Conservation (phyloP, 257 asterid species). For the Scutellaria galericulata region DNA sequence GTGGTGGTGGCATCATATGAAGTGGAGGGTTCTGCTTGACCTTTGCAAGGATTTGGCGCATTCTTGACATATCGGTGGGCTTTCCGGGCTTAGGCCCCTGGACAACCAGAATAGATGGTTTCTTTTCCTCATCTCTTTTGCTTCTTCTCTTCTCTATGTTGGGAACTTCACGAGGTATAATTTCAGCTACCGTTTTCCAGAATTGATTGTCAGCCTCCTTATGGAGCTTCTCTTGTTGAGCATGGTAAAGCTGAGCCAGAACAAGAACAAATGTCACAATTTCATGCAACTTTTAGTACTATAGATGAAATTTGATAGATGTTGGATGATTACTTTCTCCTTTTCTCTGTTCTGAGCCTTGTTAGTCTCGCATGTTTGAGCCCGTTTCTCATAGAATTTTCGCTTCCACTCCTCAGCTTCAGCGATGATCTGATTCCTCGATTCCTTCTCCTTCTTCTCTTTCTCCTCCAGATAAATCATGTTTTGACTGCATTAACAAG, state of each 20-base stretch:
- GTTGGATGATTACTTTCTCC: constrained; percentile 61
- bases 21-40: constrained; percentile 86
- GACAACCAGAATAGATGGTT: constrained; percentile 67
- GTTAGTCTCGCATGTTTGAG: constrained; percentile 61
- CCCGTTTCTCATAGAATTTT: constrained; percentile 74
- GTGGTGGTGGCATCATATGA: constrained; percentile 85
- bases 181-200: constrained; percentile 90
- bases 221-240: constrained; percentile 89
- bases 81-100: constrained; percentile 98
- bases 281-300: not conserved
- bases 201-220: constrained; percentile 85
- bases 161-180: constrained; percentile 86
- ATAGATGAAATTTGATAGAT: not conserved
- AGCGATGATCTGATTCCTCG: constrained; percentile 72
- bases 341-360: constrained; percentile 80
- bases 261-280: not conserved
- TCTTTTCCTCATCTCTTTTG: constrained; percentile 70
- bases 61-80: constrained; percentile 85
- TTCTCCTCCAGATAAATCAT: constrained; percentile 86
- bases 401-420: constrained; percentile 90
- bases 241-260: constrained; percentile 57
- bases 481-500: constrained; percentile 62
- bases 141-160: constrained; percentile 85
- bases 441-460: constrained; percentile 89
- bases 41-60: constrained; percentile 83